A percentile compares a stretch with the other conserved stretches of the same genome.
Evolutionary conservation across 2,329 filamentous ascomycete genomes (phyloP).

Genomic region (Orbilia ellipsospora): DNA sequence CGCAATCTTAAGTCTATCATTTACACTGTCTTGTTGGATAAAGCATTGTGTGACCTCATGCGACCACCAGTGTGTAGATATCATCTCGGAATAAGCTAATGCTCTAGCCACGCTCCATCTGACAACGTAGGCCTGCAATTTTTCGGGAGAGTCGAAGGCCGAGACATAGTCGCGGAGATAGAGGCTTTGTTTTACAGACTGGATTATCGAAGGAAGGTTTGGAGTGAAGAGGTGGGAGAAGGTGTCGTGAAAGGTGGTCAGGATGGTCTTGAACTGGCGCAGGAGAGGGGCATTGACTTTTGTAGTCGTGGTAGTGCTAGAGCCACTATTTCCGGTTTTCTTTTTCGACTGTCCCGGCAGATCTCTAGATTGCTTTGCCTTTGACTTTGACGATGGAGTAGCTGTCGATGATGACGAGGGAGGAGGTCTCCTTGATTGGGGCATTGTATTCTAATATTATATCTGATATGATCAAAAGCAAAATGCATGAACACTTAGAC

Average conservation of each 20-base stretch:
- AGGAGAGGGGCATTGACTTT: constrained; percentile 13
- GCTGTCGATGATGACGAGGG: constrained; percentile 10
- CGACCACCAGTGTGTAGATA: constrained; percentile 30
- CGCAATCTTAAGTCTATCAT: constrained; percentile 62
- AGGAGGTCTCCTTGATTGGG: constrained; percentile 37
- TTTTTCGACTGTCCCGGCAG: constrained; percentile 1
- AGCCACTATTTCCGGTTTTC: constrained; percentile 9
- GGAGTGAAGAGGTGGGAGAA: constrained; percentile 69
- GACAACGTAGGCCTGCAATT: constrained; percentile 84
- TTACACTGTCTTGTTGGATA: neutral
- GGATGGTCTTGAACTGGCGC: constrained; percentile 63
- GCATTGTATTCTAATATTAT: constrained; percentile 17
- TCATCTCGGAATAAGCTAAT: constrained; percentile 75
- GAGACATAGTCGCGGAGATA: constrained; percentile 84
- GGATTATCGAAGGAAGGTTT: constrained; percentile 71
- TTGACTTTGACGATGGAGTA: neutral
- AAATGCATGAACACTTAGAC: constrained; percentile 16
- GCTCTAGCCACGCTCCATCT: constrained; percentile 91
- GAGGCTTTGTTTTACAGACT: constrained; percentile 85
- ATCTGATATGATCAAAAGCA: constrained; percentile 2
- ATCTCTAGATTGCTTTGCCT: neutral
- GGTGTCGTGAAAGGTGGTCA: constrained; percentile 77
- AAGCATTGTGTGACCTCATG: constrained; percentile 31
- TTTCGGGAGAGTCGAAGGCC: constrained; percentile 78
- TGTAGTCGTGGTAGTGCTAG: too few relatives aligned